Evolutionary conservation across 1,284 basidiomycete species (phyloP).

Genomic region (Cutaneotrichosporon sp.): DNA sequence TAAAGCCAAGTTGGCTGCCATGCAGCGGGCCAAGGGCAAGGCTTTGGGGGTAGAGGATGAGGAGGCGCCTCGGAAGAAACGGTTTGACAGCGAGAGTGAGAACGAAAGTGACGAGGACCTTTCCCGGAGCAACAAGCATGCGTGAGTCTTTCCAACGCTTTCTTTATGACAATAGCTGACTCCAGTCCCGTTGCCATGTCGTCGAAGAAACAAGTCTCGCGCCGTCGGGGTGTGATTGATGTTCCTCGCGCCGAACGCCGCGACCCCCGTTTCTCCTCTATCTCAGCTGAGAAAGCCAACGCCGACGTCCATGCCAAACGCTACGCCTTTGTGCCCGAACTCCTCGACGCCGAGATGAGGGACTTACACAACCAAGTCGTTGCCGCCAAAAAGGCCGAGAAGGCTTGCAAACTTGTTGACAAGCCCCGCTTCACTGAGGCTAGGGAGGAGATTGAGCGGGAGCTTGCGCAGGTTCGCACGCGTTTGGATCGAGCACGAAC

Average conservation of each 20-base stretch:
- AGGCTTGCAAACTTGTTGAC: slow-evolving; percentile 64
- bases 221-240: slow-evolving; percentile 73
- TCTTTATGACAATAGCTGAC: slow-evolving; percentile 13
- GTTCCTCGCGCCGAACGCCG: slow-evolving; percentile 67
- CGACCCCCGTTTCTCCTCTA: slow-evolving; percentile 83
- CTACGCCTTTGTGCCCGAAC: slow-evolving; percentile 74
- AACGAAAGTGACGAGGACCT: slow-evolving; percentile 44
- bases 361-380: slow-evolving; percentile 67
- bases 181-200: slow-evolving; percentile 76
- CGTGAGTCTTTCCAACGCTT: slow-evolving; percentile 60
- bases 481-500: slow-evolving; percentile 70
- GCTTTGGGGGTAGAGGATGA: slow-evolving; percentile 28
- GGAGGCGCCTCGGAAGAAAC: slow-evolving; percentile 25
- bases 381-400: slow-evolving; percentile 67
- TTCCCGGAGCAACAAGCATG: slow-evolving; percentile 80
- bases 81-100: slow-evolving; percentile 24
- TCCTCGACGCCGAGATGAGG: slow-evolving; percentile 67
- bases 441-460: slow-evolving; percentile 70
- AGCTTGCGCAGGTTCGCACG: slow-evolving; percentile 75
- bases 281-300: slow-evolving; percentile 69
- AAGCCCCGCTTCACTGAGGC: slow-evolving; percentile 68
- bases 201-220: slow-evolving; percentile 81
- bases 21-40: slow-evolving; percentile 48
- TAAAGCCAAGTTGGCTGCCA: slow-evolving; percentile 42
- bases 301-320: slow-evolving; percentile 67